These are phyloP conservation scores for Clonostachys rosea DNA, from an alignment of 2,329 filamentous ascomycete species.

Conservation along the genomic window DNA sequence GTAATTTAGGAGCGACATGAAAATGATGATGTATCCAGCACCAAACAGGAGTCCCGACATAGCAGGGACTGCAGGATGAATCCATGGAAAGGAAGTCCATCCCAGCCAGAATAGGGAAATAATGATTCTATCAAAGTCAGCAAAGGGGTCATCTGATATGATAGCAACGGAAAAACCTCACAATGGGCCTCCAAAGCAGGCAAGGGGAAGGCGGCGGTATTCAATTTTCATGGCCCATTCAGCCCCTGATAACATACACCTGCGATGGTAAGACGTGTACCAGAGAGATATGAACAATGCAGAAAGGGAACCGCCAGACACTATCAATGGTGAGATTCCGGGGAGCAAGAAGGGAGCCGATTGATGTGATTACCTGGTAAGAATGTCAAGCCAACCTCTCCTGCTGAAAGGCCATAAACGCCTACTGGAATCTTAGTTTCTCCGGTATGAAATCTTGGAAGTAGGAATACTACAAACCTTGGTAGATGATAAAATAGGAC, in stretches of 20 bases:
- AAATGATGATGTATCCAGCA: slow-evolving; percentile 20
- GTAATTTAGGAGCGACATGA: slow-evolving; percentile 26
- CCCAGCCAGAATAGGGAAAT: slow-evolving; percentile 55
- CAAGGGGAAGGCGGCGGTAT: neutral
- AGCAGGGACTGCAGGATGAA: slow-evolving; percentile 28
- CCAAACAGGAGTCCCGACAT: slow-evolving; percentile 47
- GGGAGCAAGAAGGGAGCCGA: no score
- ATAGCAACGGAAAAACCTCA: slow-evolving; percentile 1
- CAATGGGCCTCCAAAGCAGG: neutral
- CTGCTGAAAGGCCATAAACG: neutral
- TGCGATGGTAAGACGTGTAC: neutral
- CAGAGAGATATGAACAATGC: neutral
- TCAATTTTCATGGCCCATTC: neutral
- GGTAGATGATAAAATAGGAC: neutral
- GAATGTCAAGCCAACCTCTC: neutral
- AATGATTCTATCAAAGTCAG: slow-evolving; percentile 29
- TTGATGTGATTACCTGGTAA: neutral
- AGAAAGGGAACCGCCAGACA: neutral
- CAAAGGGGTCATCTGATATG: neutral
- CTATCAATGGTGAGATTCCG: no score
- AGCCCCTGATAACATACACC: neutral
- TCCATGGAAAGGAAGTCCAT: slow-evolving; percentile 42
- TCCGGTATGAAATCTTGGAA: no score
- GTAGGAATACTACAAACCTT: neutral
- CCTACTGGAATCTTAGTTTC: neutral